Conservation (phyloP, 495 filamentous ascomycete species). For the Tirmania nivea region DNA sequence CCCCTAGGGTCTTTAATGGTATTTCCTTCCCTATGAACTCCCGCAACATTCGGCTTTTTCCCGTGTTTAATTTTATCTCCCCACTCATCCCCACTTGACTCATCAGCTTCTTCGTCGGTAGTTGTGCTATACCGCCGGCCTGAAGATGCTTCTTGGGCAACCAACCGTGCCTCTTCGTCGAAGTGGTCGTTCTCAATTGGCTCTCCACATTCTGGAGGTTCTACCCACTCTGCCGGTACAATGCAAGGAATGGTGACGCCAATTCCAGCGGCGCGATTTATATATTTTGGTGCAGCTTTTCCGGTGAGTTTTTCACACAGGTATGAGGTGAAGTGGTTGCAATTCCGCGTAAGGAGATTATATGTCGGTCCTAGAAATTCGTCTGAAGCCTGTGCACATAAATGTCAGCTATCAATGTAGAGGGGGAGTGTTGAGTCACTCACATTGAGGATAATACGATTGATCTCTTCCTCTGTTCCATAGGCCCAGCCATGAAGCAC, state of each 20-base stretch:
- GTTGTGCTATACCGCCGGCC: background rate
- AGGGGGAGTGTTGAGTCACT: background rate
- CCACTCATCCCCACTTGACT: background rate
- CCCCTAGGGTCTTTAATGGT: background rate
- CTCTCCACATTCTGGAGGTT: slow-evolving; percentile 46
- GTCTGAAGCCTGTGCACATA: slow-evolving; percentile 27
- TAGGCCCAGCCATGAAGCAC: slow-evolving; percentile 55
- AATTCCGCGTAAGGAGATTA: slow-evolving; percentile 57
- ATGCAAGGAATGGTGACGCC: slow-evolving; percentile 57
- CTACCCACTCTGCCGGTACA: slow-evolving; percentile 58
- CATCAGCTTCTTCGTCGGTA: background rate
- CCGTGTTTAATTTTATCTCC: background rate
- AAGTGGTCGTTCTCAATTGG: background rate
- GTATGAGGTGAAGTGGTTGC: slow-evolving; percentile 59
- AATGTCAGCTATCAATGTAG: background rate
- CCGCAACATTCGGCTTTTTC: background rate
- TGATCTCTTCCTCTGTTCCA: slow-evolving; percentile 38
- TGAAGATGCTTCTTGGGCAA: background rate
- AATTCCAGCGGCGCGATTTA: slow-evolving; percentile 61
- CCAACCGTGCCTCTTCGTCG: background rate
- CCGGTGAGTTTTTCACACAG: slow-evolving; percentile 45
- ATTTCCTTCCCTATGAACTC: background rate
- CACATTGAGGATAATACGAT: slow-evolving; percentile 35
- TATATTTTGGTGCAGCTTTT: slow-evolving; percentile 39
- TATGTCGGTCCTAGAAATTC: slow-evolving; percentile 49